These are phyloP conservation scores for Wickerhamiella azymoides DNA, from an alignment of 805 yeast genomes.

Conservation along the genomic window DNA sequence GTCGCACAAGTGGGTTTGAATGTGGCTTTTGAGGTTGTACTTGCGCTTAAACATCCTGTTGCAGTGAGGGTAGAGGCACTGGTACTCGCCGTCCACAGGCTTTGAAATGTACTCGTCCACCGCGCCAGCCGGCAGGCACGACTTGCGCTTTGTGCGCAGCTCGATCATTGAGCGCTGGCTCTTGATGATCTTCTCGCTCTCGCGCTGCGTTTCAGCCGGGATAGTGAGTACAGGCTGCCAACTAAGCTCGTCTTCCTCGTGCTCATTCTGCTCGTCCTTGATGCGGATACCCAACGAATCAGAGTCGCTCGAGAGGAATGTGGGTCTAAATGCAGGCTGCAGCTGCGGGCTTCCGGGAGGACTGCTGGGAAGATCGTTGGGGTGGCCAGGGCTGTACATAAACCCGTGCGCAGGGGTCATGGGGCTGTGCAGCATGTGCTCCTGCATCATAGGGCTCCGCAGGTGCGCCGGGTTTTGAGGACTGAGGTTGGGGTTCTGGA, in stretches of 20 bases:
- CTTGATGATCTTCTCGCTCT: constrained; percentile 24
- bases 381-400: not conserved
- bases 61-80: constrained; percentile 66
- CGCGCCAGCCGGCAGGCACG: constrained; percentile 78
- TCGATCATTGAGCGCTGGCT: constrained; percentile 23
- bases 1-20: constrained; percentile 91
- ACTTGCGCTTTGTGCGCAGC: constrained; percentile 28
- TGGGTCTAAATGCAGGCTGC: not conserved
- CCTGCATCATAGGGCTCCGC: not conserved
- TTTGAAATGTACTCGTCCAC: constrained; percentile 74
- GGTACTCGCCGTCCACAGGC: constrained; percentile 59
- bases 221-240: constrained; percentile 28
- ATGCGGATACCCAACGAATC: not conserved
- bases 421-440: not conserved
- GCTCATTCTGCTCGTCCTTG: not conserved
- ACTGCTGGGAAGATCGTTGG: not conserved
- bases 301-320: not conserved
- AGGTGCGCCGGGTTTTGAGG: not conserved
- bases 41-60: constrained; percentile 74
- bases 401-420: not conserved
- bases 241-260: constrained; percentile 25
- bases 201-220: constrained; percentile 22
- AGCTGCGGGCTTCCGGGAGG: constrained; percentile 17
- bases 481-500: too few relatives aligned
- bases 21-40: constrained; percentile 87